Conservation (phyloP, 2,329 filamentous ascomycete species). For the Calonectria hawksworthii region DNA sequence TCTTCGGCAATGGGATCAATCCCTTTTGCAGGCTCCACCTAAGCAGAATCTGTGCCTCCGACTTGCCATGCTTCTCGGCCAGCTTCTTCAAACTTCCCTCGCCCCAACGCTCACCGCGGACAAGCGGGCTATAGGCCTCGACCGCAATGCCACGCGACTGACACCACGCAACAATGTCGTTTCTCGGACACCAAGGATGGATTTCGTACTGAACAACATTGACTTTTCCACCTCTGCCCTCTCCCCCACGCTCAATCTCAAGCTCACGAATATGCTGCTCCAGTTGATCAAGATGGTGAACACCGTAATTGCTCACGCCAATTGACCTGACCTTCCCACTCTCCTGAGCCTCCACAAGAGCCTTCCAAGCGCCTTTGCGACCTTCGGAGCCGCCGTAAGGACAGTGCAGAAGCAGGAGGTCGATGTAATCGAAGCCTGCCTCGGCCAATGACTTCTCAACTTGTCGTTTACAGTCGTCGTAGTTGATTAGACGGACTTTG, state of each 20-base stretch:
- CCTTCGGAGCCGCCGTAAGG: constrained; percentile 67
- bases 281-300: constrained; percentile 76
- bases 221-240: background rate
- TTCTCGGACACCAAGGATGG: constrained; percentile 75
- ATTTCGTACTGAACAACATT: constrained; percentile 63
- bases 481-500: background rate
- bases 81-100: constrained; percentile 69
- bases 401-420: constrained; percentile 79
- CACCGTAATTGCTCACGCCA: constrained; percentile 80
- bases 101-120: constrained; percentile 52
- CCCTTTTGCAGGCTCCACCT: constrained; percentile 78
- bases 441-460: background rate
- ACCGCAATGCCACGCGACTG: constrained; percentile 79
- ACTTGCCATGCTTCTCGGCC: constrained; percentile 70
- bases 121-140: constrained; percentile 54
- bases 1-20: constrained; percentile 77
- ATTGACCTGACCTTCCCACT: constrained; percentile 74
- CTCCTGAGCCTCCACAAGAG: constrained; percentile 71
- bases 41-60: constrained; percentile 74
- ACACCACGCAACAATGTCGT: constrained; percentile 63
- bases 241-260: constrained; percentile 61
- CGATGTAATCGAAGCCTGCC: constrained; percentile 68
- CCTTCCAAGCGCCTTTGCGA: constrained; percentile 75
- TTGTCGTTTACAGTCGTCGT: background rate
- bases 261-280: constrained; percentile 77